These are phyloP conservation scores for Lentinula sp. DNA, from an alignment of 768 basidiomycete genomes.

Conservation along the genomic window DNA sequence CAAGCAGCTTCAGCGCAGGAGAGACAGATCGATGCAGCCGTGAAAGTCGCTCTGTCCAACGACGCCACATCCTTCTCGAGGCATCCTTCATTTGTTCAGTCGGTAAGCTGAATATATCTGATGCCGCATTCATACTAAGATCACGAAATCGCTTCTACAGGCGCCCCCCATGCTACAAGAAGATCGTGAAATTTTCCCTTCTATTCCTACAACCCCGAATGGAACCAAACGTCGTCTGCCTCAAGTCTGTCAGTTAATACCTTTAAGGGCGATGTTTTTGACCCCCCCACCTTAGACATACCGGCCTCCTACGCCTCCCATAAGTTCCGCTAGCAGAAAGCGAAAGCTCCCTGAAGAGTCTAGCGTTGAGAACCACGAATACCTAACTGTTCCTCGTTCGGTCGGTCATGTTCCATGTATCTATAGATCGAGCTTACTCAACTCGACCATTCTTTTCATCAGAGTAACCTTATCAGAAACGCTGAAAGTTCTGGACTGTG, in stretches of 20 bases:
- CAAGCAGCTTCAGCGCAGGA: conserved; percentile 17
- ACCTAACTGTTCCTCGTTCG: background rate
- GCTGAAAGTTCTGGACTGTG: background rate
- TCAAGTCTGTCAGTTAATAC: background rate
- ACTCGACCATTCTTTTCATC: background rate
- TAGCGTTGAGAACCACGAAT: background rate
- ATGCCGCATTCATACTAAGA: background rate
- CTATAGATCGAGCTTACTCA: background rate
- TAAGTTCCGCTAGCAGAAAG: conserved; percentile 30
- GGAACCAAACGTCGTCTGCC: conserved; percentile 4
- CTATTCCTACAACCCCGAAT: background rate
- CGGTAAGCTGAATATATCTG: background rate
- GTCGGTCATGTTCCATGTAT: background rate
- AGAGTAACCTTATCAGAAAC: background rate
- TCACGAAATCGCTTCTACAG: background rate
- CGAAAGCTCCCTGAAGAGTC: conserved; percentile 16
- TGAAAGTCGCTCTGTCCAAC: background rate
- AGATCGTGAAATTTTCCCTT: background rate
- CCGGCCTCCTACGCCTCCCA: conserved; percentile 55
- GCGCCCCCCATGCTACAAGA: background rate
- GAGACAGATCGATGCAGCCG: background rate
- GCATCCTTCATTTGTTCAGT: background rate
- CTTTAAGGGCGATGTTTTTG: background rate
- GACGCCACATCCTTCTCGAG: background rate
- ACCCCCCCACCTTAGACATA: conserved; percentile 30